Evolutionary conservation across 352 stramenopile genomes (phyloP).

Genomic region (Globisporangium perplexum): DNA sequence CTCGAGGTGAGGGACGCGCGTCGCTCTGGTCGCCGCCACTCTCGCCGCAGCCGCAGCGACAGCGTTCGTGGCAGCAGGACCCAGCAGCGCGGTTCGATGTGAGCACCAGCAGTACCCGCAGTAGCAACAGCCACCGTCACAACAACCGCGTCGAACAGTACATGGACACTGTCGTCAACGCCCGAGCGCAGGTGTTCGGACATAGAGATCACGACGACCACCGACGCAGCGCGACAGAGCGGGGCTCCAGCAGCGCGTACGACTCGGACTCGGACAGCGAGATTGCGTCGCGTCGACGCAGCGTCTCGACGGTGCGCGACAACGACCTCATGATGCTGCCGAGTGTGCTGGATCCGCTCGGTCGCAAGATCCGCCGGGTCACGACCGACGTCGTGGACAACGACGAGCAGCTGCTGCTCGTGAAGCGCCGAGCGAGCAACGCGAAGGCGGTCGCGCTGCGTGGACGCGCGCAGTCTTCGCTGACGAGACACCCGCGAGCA

Average conservation of each 20-base stretch:
- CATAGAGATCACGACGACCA: conserved; percentile 7
- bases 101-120: background rate
- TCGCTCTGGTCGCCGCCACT: background rate
- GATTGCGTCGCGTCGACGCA: background rate
- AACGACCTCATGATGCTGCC: conserved; percentile 48
- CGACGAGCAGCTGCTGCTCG: conserved; percentile 49
- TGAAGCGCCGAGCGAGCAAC: conserved; percentile 39
- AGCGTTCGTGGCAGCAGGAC: background rate
- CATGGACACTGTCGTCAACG: conserved; percentile 9
- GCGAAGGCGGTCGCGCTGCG: conserved; percentile 86
- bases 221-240: background rate
- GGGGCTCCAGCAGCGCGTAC: conserved; percentile 17
- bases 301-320: conserved; percentile 3
- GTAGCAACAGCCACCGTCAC: background rate
- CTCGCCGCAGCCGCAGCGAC: background rate
- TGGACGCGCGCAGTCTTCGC: conserved; percentile 7
- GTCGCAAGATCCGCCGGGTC: conserved; percentile 46
- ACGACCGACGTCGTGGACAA: conserved; percentile 39
- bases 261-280: conserved; percentile 32
- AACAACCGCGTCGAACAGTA: conserved; percentile 3
- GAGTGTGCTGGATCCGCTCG: conserved; percentile 42
- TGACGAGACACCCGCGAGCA: background rate
- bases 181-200: conserved; percentile 6
- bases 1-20: background rate
- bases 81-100: background rate